phyloP scores from a whole-genome alignment of 352 stramenopile genomes.

The Pythium apleroticum region DNA sequence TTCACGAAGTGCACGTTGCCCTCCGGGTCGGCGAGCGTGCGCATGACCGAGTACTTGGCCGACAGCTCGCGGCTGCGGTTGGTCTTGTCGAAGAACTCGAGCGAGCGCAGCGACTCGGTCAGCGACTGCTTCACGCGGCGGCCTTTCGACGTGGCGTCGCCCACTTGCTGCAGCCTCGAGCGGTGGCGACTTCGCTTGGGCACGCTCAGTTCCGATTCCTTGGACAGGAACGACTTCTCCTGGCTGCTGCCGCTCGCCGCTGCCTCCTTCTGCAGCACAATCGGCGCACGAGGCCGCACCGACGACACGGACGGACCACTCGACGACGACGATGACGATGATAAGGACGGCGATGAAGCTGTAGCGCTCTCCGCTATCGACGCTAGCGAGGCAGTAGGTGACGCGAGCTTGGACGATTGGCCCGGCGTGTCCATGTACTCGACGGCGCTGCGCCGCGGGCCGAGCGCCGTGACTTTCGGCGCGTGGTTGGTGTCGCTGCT shows the following conservation, averaged over 20 bases:
- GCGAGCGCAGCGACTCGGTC: constrained; percentile 61
- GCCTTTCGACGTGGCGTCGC: constrained; percentile 33
- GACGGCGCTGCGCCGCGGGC: constrained; percentile 47
- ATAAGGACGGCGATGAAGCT: neutral
- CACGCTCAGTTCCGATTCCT: constrained; percentile 34
- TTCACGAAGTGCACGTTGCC: constrained; percentile 81
- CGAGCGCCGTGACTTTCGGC: constrained; percentile 56
- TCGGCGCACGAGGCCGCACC: constrained; percentile 57
- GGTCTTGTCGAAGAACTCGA: constrained; percentile 77
- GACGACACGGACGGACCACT: constrained; percentile 32
- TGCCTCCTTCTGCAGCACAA: constrained; percentile 53
- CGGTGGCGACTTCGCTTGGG: constrained; percentile 53
- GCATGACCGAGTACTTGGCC: constrained; percentile 59
- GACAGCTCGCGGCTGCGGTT: constrained; percentile 67
- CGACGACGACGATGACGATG: neutral
- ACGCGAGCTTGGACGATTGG: neutral
- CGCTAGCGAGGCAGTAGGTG: constrained; percentile 2
- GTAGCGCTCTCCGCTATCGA: constrained; percentile 15
- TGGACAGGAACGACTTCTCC: constrained; percentile 46
- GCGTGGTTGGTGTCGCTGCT: constrained; percentile 70
- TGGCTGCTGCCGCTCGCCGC: neutral
- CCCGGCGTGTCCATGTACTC: constrained; percentile 48
- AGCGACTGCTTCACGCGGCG: constrained; percentile 68
- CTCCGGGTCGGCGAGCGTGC: constrained; percentile 57
- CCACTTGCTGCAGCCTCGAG: constrained; percentile 25